phyloP scores from a whole-genome alignment of 495 filamentous ascomycete species.

The Podospora bellae-mahoneyi region DNA sequence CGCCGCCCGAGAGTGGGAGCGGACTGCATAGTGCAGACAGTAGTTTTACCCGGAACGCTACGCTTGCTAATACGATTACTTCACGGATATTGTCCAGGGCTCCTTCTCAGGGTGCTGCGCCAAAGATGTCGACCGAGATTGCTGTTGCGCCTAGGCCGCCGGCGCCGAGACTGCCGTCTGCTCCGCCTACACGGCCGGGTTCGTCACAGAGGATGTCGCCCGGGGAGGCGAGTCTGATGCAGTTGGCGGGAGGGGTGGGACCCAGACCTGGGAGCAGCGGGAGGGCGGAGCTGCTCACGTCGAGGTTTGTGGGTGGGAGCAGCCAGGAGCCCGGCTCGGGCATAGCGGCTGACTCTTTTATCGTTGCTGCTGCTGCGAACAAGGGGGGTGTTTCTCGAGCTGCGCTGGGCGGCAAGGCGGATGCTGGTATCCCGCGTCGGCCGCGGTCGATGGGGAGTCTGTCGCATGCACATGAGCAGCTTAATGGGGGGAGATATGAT shows the following conservation, averaged over 20 bases:
- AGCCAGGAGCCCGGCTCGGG: slow-evolving; percentile 39
- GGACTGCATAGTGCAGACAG: slow-evolving; percentile 11
- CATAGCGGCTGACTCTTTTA: slow-evolving; percentile 29
- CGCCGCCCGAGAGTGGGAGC: slow-evolving; percentile 12
- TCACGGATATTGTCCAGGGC: slow-evolving; percentile 56
- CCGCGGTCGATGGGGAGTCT: slow-evolving; percentile 30
- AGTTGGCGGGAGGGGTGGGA: slow-evolving; percentile 22
- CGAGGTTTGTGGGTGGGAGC: slow-evolving; percentile 47
- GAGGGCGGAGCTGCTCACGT: slow-evolving; percentile 47
- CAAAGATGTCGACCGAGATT: slow-evolving; percentile 57
- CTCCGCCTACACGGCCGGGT: slow-evolving; percentile 22
- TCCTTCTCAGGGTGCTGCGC: slow-evolving; percentile 53
- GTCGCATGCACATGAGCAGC: slow-evolving; percentile 20
- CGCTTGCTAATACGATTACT: slow-evolving; percentile 50
- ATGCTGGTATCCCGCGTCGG: slow-evolving; percentile 18
- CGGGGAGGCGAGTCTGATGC: slow-evolving; percentile 18
- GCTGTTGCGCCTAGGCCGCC: slow-evolving; percentile 37
- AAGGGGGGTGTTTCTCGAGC: slow-evolving; percentile 19
- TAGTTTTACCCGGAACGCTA: slow-evolving; percentile 29
- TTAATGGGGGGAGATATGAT: not conserved
- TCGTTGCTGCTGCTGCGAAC: slow-evolving; percentile 17
- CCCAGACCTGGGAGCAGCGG: slow-evolving; percentile 43
- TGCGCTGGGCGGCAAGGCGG: slow-evolving; percentile 18
- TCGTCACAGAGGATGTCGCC: slow-evolving; percentile 41
- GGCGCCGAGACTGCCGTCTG: not conserved